Evolutionary conservation across 495 filamentous ascomycete species (phyloP).

Genomic region (Hypoxylon crocopeplum): DNA sequence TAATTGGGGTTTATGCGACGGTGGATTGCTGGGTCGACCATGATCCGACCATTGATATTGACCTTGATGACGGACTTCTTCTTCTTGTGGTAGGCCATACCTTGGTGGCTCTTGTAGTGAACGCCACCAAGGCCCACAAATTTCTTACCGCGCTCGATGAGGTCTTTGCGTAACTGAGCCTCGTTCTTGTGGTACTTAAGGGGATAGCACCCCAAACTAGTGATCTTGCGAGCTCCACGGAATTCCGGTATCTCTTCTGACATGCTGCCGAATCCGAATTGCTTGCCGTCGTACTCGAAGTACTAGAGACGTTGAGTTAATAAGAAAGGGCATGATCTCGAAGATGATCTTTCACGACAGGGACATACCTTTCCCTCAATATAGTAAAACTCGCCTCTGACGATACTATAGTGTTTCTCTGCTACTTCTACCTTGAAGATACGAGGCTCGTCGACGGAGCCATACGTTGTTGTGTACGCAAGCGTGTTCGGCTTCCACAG

Average conservation of each 20-base stretch:
- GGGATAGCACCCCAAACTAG: slow-evolving; percentile 77
- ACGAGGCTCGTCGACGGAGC: slow-evolving; percentile 78
- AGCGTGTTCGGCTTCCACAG: slow-evolving; percentile 91
- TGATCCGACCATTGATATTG: slow-evolving; percentile 89
- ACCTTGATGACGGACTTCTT: slow-evolving; percentile 80
- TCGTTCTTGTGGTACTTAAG: slow-evolving; percentile 82
- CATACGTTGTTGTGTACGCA: slow-evolving; percentile 82
- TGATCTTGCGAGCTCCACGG: slow-evolving; percentile 85
- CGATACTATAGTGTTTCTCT: slow-evolving; percentile 72
- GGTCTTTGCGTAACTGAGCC: slow-evolving; percentile 64
- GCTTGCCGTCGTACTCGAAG: slow-evolving; percentile 84
- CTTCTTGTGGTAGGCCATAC: slow-evolving; percentile 83
- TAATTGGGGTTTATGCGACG: slow-evolving; percentile 91
- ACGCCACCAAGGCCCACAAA: slow-evolving; percentile 82
- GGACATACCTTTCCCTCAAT: slow-evolving; percentile 75
- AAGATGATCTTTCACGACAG: not conserved
- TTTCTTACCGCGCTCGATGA: slow-evolving; percentile 86
- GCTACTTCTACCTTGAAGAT: slow-evolving; percentile 90
- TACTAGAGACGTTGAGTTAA: slow-evolving; percentile 34
- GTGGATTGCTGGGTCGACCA: slow-evolving; percentile 89
- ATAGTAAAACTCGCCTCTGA: slow-evolving; percentile 80
- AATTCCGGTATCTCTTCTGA: slow-evolving; percentile 80
- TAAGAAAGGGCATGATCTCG: not conserved
- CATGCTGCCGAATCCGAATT: slow-evolving; percentile 59
- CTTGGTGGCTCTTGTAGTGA: slow-evolving; percentile 86